Evolutionary conservation across 225 moss, liverwort and hornwort species (phyloP).

Genomic region (Marchantia polymorpha): DNA sequence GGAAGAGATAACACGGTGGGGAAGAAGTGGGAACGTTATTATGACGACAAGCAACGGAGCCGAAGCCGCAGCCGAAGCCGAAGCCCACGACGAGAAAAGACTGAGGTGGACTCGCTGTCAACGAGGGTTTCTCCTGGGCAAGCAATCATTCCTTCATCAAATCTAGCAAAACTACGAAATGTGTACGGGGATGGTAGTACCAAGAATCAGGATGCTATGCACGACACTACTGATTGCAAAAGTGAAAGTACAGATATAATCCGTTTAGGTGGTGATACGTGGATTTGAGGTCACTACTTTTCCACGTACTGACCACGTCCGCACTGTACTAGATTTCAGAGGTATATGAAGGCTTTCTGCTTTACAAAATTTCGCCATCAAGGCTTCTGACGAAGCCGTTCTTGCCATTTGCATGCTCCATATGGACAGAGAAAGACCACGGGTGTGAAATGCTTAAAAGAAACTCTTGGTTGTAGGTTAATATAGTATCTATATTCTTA

Average conservation of each 20-base stretch:
- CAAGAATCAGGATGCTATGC: neutral
- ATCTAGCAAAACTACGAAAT: conserved; percentile 17
- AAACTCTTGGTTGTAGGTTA: no score
- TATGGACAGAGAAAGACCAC: no score
- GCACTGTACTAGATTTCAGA: no score
- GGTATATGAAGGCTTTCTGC: no score
- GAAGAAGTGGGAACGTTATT: conserved; percentile 37
- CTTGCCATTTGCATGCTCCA: no score
- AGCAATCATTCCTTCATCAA: neutral
- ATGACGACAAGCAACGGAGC: conserved; percentile 42
- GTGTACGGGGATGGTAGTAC: conserved; percentile 17
- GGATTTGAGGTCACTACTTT: conserved; percentile 21
- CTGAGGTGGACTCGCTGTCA: neutral
- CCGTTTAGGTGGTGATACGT: conserved; percentile 28
- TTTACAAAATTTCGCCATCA: no score
- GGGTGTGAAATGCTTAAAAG: no score
- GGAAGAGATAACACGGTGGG: conserved; percentile 41
- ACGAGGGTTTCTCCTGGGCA: neutral
- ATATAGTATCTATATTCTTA: no score
- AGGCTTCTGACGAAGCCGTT: no score
- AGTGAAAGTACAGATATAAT: conserved; percentile 21
- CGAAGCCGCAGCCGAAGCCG: conserved; percentile 46
- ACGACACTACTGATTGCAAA: neutral
- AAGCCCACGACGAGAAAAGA: conserved; percentile 29
- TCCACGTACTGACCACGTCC: no score